These are phyloP conservation scores for Nemania sp. DNA, from an alignment of 2,329 filamentous ascomycete species.

Conservation along the genomic window DNA sequence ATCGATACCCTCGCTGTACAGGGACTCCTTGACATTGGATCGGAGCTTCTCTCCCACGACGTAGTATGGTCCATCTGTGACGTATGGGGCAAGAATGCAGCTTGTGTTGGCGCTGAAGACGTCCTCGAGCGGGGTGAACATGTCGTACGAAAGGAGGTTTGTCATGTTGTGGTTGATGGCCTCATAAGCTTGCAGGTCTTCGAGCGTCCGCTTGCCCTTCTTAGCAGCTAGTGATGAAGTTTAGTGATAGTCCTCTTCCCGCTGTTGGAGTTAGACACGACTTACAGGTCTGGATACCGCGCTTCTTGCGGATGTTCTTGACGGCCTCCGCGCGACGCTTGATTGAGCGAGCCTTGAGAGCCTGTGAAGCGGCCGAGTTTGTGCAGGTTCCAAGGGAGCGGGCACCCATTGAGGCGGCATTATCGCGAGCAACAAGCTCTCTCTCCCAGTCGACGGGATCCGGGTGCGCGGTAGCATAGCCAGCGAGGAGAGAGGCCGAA, in stretches of 20 bases:
- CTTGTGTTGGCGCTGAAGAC: slow-evolving; percentile 54
- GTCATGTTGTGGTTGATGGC: slow-evolving; percentile 53
- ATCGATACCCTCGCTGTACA: slow-evolving; percentile 56
- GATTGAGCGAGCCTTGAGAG: slow-evolving; percentile 56
- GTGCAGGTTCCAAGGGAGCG: slow-evolving; percentile 57
- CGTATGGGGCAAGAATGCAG: slow-evolving; percentile 52
- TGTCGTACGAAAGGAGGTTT: slow-evolving; percentile 17
- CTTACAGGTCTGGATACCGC: slow-evolving; percentile 50
- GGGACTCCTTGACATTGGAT: slow-evolving; percentile 57
- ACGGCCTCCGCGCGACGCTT: slow-evolving; percentile 56
- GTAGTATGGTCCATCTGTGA: slow-evolving; percentile 57
- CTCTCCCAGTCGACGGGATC: slow-evolving; percentile 50
- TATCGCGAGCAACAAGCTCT: slow-evolving; percentile 52
- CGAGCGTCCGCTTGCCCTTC: slow-evolving; percentile 53
- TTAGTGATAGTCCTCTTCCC: not conserved
- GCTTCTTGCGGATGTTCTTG: slow-evolving; percentile 55
- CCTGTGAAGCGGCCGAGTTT: slow-evolving; percentile 54
- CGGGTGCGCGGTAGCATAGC: slow-evolving; percentile 49
- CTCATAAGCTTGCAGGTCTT: slow-evolving; percentile 51
- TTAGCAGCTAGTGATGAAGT: slow-evolving; percentile 40
- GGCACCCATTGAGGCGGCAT: slow-evolving; percentile 49
- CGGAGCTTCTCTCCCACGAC: slow-evolving; percentile 61
- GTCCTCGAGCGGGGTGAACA: slow-evolving; percentile 49
- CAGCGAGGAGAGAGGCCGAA: slow-evolving; percentile 42
- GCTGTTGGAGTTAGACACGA: not conserved